Evolutionary conservation across 352 stramenopile species (phyloP).

Genomic region (Blastocystis sp.): DNA sequence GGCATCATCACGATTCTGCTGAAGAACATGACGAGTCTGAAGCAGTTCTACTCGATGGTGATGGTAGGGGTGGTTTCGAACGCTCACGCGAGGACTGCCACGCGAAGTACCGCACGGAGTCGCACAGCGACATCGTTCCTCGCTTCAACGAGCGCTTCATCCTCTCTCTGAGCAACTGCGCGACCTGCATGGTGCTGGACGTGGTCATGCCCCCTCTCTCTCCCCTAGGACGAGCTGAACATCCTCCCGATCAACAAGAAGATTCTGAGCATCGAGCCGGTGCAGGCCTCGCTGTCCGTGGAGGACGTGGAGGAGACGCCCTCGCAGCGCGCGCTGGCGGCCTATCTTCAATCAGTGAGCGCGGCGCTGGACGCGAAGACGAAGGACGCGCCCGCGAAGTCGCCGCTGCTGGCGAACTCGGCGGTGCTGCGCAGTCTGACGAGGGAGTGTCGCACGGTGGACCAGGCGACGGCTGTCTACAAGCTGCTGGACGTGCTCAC

Average conservation of each 20-base stretch:
- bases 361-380: conserved; percentile 70
- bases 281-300: conserved; percentile 60
- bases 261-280: conserved; percentile 74
- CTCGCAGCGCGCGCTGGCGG: conserved; percentile 58
- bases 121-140: conserved; percentile 83
- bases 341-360: conserved; percentile 67
- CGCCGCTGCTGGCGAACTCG: conserved; percentile 83
- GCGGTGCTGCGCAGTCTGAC: conserved; percentile 86
- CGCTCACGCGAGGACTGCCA: conserved; percentile 70
- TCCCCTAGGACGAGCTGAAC: conserved; percentile 84
- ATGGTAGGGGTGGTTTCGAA: conserved; percentile 77
- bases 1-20: conserved; percentile 91
- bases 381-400: conserved; percentile 67
- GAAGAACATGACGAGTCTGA: conserved; percentile 89
- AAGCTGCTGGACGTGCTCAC: conserved; percentile 91
- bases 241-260: conserved; percentile 87
- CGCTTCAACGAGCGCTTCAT: conserved; percentile 99
- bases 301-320: conserved; percentile 61
- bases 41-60: conserved; percentile 95
- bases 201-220: neutral
- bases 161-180: conserved; percentile 82
- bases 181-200: conserved; percentile 90
- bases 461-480: conserved; percentile 83
- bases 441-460: conserved; percentile 81
- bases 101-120: conserved; percentile 76